A percentile compares a stretch with the other conserved stretches of the same genome.
Evolutionary conservation across 768 basidiomycete genomes (phyloP).

Genomic region (Tylopilus intermedius): DNA sequence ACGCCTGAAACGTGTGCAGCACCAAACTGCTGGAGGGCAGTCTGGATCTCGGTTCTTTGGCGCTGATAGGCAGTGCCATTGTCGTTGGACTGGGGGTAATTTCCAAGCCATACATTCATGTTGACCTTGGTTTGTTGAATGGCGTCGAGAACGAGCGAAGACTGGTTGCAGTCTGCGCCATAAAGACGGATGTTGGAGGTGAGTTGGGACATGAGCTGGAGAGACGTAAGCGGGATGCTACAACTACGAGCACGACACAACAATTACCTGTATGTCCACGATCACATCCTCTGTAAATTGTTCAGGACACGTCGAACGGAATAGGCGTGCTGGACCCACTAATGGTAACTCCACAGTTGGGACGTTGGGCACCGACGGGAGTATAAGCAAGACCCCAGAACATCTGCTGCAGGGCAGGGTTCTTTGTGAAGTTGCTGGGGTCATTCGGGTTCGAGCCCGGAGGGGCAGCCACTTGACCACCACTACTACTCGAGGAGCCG

Average conservation of each 20-base stretch:
- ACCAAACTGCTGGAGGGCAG: conserved; percentile 74
- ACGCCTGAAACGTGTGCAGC: conserved; percentile 70
- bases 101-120: conserved; percentile 74
- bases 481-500: conserved; percentile 11
- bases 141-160: conserved; percentile 79
- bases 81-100: conserved; percentile 61
- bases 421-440: conserved; percentile 72
- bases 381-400: conserved; percentile 91
- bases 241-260: neutral
- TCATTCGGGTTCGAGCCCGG: conserved; percentile 49
- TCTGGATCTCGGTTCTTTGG: conserved; percentile 63
- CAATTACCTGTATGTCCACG: conserved; percentile 61
- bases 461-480: conserved; percentile 4
- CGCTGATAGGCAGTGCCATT: conserved; percentile 63
- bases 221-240: conserved; percentile 5
- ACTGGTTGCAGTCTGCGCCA: conserved; percentile 83
- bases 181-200: conserved; percentile 80
- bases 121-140: conserved; percentile 87
- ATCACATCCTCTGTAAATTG: conserved; percentile 47
- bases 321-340: conserved; percentile 22
- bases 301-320: neutral
- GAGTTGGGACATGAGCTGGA: conserved; percentile 76
- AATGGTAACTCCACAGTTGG: conserved; percentile 56
- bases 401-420: conserved; percentile 60
- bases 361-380: conserved; percentile 66